These are phyloP conservation scores for Acacia acuminata DNA, from an alignment of 306 rosid species.

Conservation along the genomic window DNA sequence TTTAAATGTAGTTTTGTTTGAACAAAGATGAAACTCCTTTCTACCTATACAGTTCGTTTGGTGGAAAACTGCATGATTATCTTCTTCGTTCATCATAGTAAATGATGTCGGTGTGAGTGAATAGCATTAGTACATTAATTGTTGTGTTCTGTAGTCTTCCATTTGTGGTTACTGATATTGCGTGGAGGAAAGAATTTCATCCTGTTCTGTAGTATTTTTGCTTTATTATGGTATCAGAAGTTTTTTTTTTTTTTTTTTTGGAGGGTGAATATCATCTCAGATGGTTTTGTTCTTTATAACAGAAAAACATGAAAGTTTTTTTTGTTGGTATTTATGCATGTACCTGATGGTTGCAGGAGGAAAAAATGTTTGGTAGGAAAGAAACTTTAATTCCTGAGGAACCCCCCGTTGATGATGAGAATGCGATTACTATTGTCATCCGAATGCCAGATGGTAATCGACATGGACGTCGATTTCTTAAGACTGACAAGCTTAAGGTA, in stretches of 20 bases:
- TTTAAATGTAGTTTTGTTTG: conserved; percentile 10
- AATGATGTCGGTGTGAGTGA: not conserved
- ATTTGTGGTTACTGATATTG: not conserved
- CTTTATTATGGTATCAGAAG: not conserved
- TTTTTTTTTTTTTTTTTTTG: not conserved
- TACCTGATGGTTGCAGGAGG: conserved; percentile 47
- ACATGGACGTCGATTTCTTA: conserved; percentile 61
- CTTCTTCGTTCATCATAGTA: not conserved
- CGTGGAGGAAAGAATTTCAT: not conserved
- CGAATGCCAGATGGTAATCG: conserved; percentile 85
- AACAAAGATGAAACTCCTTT: conserved; percentile 1
- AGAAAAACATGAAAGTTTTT: not conserved
- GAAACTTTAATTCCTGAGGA: conserved; percentile 55
- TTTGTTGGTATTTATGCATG: not conserved
- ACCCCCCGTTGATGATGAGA: conserved; percentile 62
- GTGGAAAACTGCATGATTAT: not conserved
- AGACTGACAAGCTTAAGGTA: conserved; percentile 85
- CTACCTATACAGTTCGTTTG: not conserved
- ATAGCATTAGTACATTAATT: not conserved
- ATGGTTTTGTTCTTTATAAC: not conserved
- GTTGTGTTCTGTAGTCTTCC: not conserved
- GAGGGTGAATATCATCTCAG: not conserved
- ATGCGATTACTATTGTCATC: conserved; percentile 63
- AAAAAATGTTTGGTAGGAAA: conserved; percentile 41
- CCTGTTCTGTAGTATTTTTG: not conserved